These are phyloP conservation scores for Psilocybe cubensis DNA, from an alignment of 768 basidiomycete genomes.

Conservation along the genomic window DNA sequence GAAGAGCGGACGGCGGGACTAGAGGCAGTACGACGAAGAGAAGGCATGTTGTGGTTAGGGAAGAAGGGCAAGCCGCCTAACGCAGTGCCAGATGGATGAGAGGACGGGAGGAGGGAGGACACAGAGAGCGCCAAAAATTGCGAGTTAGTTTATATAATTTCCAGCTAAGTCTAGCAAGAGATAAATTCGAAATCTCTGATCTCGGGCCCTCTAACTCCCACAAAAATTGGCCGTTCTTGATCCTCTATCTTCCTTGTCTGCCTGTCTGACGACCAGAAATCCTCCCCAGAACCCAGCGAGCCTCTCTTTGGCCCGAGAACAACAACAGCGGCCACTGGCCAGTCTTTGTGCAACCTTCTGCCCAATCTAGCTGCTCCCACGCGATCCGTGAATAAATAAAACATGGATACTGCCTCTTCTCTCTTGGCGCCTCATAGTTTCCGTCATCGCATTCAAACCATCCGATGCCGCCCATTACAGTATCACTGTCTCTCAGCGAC, in stretches of 20 bases:
- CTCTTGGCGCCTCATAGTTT: slow-evolving; percentile 17
- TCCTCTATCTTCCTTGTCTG: slow-evolving; percentile 22
- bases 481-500: slow-evolving; percentile 1
- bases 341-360: neutral
- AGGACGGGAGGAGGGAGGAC: slow-evolving; percentile 38
- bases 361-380: neutral
- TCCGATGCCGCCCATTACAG: slow-evolving; percentile 1
- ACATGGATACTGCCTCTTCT: slow-evolving; percentile 18
- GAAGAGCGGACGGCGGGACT: slow-evolving; percentile 70
- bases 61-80: slow-evolving; percentile 47
- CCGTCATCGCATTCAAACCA: slow-evolving; percentile 10
- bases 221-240: slow-evolving; percentile 12
- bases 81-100: slow-evolving; percentile 44
- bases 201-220: slow-evolving; percentile 27
- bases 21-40: slow-evolving; percentile 79
- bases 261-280: slow-evolving; percentile 19
- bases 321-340: neutral
- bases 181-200: slow-evolving; percentile 9
- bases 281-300: slow-evolving; percentile 1
- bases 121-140: slow-evolving; percentile 35
- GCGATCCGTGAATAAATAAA: slow-evolving; percentile 13
- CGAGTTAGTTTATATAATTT: slow-evolving; percentile 50
- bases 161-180: slow-evolving; percentile 34
- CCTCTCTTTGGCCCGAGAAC: neutral
- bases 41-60: slow-evolving; percentile 52